phyloP scores from a whole-genome alignment of 768 basidiomycete species.

The Infundibulicybe gibba region DNA sequence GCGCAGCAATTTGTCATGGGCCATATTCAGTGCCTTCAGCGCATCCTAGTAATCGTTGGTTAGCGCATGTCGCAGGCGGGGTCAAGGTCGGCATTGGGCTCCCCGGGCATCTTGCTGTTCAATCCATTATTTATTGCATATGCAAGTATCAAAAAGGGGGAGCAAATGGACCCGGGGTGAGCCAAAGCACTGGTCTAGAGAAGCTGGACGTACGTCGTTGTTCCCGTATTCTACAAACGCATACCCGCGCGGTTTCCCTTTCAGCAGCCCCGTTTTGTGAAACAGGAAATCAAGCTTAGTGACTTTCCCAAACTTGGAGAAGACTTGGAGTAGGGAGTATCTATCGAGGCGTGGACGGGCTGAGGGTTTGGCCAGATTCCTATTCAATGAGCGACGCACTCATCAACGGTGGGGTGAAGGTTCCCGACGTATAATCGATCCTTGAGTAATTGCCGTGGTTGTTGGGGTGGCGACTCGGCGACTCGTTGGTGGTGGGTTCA shows the following conservation, averaged over 20 bases:
- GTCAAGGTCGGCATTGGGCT: constrained; percentile 4
- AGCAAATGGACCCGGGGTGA: constrained; percentile 45
- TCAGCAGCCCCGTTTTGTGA: constrained; percentile 85
- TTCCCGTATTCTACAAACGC: constrained; percentile 87
- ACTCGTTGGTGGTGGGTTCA: constrained; percentile 4
- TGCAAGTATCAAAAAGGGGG: constrained; percentile 5
- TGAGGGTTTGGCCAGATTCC: background rate
- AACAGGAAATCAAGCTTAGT: constrained; percentile 93
- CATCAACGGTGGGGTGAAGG: constrained; percentile 80
- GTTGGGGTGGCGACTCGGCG: constrained; percentile 6
- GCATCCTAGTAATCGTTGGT: constrained; percentile 67
- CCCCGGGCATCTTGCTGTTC: background rate
- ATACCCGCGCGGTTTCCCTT: constrained; percentile 93
- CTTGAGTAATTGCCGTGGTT: constrained; percentile 39
- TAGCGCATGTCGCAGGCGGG: background rate
- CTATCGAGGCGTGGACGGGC: constrained; percentile 31
- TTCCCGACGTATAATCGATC: constrained; percentile 92
- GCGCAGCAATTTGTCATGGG: constrained; percentile 78
- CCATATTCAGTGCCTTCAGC: constrained; percentile 62
- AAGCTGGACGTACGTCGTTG: constrained; percentile 63
- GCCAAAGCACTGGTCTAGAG: constrained; percentile 19
- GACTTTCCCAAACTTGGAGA: constrained; percentile 90
- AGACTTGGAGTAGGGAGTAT: constrained; percentile 85
- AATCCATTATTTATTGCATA: constrained; percentile 1
- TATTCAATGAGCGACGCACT: constrained; percentile 43